Base-by-base conservation (phyloP, 345 rosid genomes). In the Eucalyptus sideroxylon region DNA sequence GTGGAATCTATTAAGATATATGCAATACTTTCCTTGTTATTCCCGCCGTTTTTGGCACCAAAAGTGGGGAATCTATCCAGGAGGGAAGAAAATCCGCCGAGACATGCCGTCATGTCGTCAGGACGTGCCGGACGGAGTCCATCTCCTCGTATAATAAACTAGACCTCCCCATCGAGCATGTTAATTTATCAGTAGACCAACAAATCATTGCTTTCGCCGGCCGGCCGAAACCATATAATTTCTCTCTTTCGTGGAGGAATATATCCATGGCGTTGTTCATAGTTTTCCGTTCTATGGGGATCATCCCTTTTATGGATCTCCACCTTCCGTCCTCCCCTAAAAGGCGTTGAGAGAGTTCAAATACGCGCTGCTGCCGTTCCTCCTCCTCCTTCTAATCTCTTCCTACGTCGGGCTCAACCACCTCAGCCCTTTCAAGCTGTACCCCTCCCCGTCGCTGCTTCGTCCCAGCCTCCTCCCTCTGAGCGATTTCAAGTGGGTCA, bases 271-370 rank as follows among this genome's bases (percentile, higher is more conserved):
- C 31, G 56, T 49, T 47, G 51, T 16, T 8, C 37, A 86, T 86
- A 49, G 51, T 86, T 47, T 86, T 50, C 30, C 87, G 31, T 49
- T 86, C 59, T n/a, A 19, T 47, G 31, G 53, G 45, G 34, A 50
- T 86, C 59, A 15, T 50, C 59, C 87, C 53, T 81, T 67, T 92
- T 24, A 90, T 93, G 96, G 96, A 93, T 91, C 93, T 87, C 86
- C 86, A 86, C 6, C 88, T 65, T 24, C 55, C 49, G 30, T 88
- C 37, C 89, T 51, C 55, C 47, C 62, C 67, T 12, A 53, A 37
- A 81, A 80, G 13, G 49, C 49, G 87, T 59, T 60, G n/a, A 81
- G 51, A 15, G 86, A 86, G n/a, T 31, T 82, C 65, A 87, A 45
- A 62, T 86, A 26, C 87, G 50, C 90, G 8, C 87, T 88, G 4